A percentile compares a stretch with the other conserved stretches of the same genome.
phyloP scores from a whole-genome alignment of 2,329 filamentous ascomycete genomes.

The Sporothrix variecibatus region DNA sequence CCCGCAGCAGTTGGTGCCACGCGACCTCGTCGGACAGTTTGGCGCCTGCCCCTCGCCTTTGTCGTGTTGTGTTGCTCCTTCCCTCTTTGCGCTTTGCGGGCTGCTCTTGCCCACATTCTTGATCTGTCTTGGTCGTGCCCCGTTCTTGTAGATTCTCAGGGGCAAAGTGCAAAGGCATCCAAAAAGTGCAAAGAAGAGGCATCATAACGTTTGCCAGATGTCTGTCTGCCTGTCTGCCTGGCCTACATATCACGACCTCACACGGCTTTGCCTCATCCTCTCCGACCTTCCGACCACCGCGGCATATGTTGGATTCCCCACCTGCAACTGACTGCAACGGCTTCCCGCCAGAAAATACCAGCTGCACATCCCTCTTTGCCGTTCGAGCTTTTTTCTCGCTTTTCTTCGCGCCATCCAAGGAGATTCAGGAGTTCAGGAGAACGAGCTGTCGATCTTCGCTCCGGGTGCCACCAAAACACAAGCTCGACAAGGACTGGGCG shows the following conservation, averaged over 20 bases:
- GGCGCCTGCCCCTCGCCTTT: neutral
- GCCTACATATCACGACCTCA: neutral
- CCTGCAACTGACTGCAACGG: neutral
- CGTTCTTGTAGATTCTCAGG: neutral
- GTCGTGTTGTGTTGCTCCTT: neutral
- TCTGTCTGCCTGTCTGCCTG: neutral
- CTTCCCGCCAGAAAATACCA: neutral
- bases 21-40: neutral
- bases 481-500: neutral
- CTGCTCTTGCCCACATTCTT: neutral
- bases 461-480: neutral
- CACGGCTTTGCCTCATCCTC: neutral
- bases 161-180: neutral
- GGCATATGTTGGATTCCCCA: neutral
- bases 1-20: slow-evolving; percentile 1
- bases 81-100: neutral
- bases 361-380: neutral
- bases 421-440: neutral
- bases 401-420: neutral
- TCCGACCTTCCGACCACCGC: slow-evolving; percentile 3
- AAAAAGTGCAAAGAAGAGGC: neutral
- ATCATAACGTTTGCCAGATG: neutral
- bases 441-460: neutral
- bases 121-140: neutral
- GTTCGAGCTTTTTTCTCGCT: too few relatives aligned